Evolutionary conservation across 148 eudicot genomes (phyloP).

Genomic region (Camellia granthamiana): DNA sequence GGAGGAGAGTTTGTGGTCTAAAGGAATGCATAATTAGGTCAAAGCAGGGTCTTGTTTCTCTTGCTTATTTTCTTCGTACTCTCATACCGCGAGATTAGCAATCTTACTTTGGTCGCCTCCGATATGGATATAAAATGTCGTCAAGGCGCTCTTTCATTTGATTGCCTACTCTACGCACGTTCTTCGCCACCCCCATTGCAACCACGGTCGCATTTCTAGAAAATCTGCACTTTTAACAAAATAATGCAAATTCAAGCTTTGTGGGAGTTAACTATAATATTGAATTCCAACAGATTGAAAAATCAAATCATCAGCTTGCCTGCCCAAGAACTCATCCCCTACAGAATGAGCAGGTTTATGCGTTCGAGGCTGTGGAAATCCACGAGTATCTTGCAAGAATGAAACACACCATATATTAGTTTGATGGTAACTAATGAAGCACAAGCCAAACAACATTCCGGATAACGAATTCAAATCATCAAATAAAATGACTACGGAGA

Average conservation of each 20-base stretch:
- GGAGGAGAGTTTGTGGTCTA: neutral
- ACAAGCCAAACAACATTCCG: neutral
- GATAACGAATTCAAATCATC: neutral
- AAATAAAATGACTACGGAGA: neutral
- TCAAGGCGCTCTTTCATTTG: slow-evolving; percentile 72
- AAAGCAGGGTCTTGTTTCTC: slow-evolving; percentile 1
- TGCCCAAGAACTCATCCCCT: slow-evolving; percentile 70
- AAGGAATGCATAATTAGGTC: neutral
- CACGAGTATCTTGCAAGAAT: slow-evolving; percentile 41
- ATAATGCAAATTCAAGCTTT: neutral
- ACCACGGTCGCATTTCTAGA: slow-evolving; percentile 74
- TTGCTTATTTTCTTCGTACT: slow-evolving; percentile 1
- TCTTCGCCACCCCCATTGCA: slow-evolving; percentile 83
- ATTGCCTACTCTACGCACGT: slow-evolving; percentile 69
- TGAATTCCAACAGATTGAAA: neutral
- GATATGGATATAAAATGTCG: slow-evolving; percentile 63
- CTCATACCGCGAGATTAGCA: neutral
- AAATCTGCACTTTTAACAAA: slow-evolving; percentile 48
- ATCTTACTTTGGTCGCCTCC: slow-evolving; percentile 71
- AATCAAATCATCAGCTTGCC: slow-evolving; percentile 40
- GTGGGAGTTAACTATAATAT: neutral
- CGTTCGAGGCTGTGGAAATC: slow-evolving; percentile 43
- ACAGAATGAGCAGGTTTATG: slow-evolving; percentile 49
- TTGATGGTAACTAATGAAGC: neutral
- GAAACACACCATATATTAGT: slow-evolving; percentile 15